Evolutionary conservation across 108 stramenopile genomes (phyloP), one percentile per base, ranked within the genome.

Genomic region (Phaeodactylum tricornutum): DNA sequence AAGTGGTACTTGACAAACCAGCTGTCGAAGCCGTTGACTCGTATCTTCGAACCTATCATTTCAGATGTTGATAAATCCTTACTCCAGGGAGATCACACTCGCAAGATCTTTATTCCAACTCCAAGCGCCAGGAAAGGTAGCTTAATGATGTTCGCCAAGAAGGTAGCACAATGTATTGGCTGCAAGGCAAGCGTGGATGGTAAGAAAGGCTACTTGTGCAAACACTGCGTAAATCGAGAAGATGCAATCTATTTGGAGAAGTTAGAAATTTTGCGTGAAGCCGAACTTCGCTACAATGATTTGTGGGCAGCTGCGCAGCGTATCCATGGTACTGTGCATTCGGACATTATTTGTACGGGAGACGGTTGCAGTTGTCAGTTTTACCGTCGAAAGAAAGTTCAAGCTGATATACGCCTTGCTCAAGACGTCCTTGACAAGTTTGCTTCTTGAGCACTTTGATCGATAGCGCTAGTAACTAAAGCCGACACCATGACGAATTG

Each of bases 1-100:
- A 87, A 97, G 57, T 92, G 90, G 90, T 99, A 99, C 67, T 66
- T 99, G 23, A 70, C 75, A 25, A 94, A 98, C 53, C 98, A 99
- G 66, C 90, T 99, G 19, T 76, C 84, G 17, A 96, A 95, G 55
- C 98, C 98, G 12, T 70, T 99, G 7, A 84, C 77, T 37, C 81
- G 98, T 45, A 94, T 99, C 42, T 99, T 99, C 47, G 96, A 95
- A 73, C 96, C 96, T 30, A 97, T 99, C 67, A 92, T 98, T 52
- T 66, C 81, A 44, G 87, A 97, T 66, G 83, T 95, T 8, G 67
- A 91, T 24, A 82, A 84, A 47, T 59, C 75, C 3, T 71, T 99
- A 52, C 65, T 99, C 25, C 64, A 87, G 43, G 98, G 98, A 31
- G 98, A 97, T 31, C 98, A 99, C 59, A 99, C 98, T 15, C 76